Base-by-base conservation (phyloP, 2,329 filamentous ascomycete genomes). In the Sporothrix pallida region DNA sequence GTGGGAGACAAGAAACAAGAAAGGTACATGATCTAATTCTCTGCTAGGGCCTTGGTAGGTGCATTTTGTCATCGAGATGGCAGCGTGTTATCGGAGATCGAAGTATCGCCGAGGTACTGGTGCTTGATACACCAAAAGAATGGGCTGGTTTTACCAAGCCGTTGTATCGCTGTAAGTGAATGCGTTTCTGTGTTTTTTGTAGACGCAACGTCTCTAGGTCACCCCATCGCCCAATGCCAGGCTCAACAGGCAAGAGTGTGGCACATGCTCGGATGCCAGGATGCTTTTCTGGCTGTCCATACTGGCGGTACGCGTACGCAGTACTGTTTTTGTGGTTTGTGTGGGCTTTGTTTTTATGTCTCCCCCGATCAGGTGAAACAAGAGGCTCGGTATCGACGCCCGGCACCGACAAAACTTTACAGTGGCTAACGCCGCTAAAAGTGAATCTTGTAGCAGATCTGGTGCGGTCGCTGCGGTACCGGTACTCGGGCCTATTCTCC, bases 401-500 rank as follows among this genome's bases (percentile, higher is more conserved):
- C 15, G 17, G 50, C 8, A 54, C 8, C 50, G n/a, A 54, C 50
- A 52, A n/a, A n/a, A 12, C 20, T n/a, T 52, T 26, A 52, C 50
- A 52, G 15, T 52, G 31, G 31, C n/a, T 20, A 23, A 56, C 7
- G n/a, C 52, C n/a, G 52, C 52, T 56, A 42, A 2, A 26, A 42
- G 26, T 62, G 7, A 23, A 12, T 7, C 58, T 26, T 54, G 26
- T 56, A 56, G 50, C 31, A 46, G 37, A 70, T 60, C 50, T 23
- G 31, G 50, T 31, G 52, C 67, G n/a, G n/a, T 65, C 26, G 26
- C 50, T 54, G 46, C 9, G n/a, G 58, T 54, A 65, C 70, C 71
- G 71, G 71, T 67, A 58, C 71, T 26, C 71, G 71, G 70, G 71
- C 71, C 71, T 67, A 31, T 67, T 58, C 50, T 67, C 71, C 71